Conservation (phyloP, 352 stramenopile genomes). For the Pythium periplocum region DNA sequence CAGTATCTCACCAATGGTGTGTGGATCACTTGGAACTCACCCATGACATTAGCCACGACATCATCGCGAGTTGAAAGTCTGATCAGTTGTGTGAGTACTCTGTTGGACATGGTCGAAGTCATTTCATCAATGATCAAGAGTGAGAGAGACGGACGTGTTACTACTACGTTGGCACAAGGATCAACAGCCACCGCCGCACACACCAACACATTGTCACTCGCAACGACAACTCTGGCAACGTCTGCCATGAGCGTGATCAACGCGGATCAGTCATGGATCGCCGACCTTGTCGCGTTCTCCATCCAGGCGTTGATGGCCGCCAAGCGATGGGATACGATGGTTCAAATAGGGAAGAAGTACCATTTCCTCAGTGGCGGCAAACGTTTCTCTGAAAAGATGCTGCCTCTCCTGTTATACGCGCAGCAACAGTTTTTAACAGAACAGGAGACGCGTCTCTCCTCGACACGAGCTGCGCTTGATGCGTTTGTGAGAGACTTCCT, state of each 20-base stretch:
- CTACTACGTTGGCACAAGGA: not conserved
- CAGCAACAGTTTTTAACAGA: slow-evolving; percentile 50
- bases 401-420: slow-evolving; percentile 52
- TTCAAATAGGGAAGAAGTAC: slow-evolving; percentile 49
- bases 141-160: slow-evolving; percentile 6
- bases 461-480: slow-evolving; percentile 22
- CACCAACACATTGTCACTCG: slow-evolving; percentile 15
- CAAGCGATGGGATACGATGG: slow-evolving; percentile 47
- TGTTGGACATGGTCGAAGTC: slow-evolving; percentile 60
- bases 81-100: slow-evolving; percentile 25
- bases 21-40: slow-evolving; percentile 47
- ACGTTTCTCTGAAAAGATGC: slow-evolving; percentile 53
- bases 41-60: slow-evolving; percentile 21
- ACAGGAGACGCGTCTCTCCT: slow-evolving; percentile 26
- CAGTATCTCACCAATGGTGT: slow-evolving; percentile 59
- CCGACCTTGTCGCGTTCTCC: slow-evolving; percentile 32
- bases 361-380: slow-evolving; percentile 28
- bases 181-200: not conserved
- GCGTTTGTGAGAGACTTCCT: slow-evolving; percentile 42
- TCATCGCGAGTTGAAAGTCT: slow-evolving; percentile 15
- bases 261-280: slow-evolving; percentile 47
- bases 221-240: slow-evolving; percentile 31
- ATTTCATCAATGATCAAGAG: slow-evolving; percentile 17
- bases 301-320: slow-evolving; percentile 26
- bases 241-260: slow-evolving; percentile 27